Evolutionary conservation across 1,284 basidiomycete species (phyloP).

Genomic region (Leccinum variabile): DNA sequence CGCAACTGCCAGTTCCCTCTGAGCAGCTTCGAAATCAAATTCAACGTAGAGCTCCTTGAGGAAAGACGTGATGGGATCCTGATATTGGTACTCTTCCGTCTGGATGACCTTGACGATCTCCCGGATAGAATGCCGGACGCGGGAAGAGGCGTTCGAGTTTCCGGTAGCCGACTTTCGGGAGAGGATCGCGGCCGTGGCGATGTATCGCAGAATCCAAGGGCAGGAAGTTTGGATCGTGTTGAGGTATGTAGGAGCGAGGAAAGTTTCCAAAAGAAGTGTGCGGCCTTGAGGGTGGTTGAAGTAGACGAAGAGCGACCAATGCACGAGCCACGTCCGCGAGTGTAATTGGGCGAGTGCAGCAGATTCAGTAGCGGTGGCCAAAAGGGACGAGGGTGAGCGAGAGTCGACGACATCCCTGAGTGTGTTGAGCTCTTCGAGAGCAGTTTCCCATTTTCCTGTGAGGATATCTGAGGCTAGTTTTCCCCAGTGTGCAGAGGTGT

Average conservation of each 20-base stretch:
- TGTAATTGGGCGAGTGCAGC: constrained; percentile 82
- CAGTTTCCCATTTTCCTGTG: constrained; percentile 91
- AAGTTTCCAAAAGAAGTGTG: constrained; percentile 93
- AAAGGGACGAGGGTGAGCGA: constrained; percentile 54
- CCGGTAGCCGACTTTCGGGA: constrained; percentile 71
- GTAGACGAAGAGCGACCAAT: constrained; percentile 98
- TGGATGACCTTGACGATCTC: constrained; percentile 91
- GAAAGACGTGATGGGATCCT: constrained; percentile 92
- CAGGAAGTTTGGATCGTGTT: constrained; percentile 97
- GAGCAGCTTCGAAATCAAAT: constrained; percentile 89
- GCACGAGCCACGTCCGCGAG: constrained; percentile 95
- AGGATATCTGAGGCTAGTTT: constrained; percentile 97
- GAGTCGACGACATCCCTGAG: constrained; percentile 91
- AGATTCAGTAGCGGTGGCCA: constrained; percentile 50
- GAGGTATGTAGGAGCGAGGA: constrained; percentile 94
- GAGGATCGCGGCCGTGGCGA: constrained; percentile 90
- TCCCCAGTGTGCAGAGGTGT: constrained; percentile 96
- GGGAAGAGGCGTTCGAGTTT: constrained; percentile 55
- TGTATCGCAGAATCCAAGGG: constrained; percentile 95
- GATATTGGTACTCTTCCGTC: constrained; percentile 93
- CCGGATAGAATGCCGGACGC: constrained; percentile 81
- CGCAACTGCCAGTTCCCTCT: constrained; percentile 77
- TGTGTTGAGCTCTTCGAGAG: constrained; percentile 91
- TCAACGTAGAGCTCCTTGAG: constrained; percentile 92
- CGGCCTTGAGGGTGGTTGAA: constrained; percentile 95